phyloP scores from a whole-genome alignment of 371 early-diverging fungal species.

The Batkoa obscura region DNA sequence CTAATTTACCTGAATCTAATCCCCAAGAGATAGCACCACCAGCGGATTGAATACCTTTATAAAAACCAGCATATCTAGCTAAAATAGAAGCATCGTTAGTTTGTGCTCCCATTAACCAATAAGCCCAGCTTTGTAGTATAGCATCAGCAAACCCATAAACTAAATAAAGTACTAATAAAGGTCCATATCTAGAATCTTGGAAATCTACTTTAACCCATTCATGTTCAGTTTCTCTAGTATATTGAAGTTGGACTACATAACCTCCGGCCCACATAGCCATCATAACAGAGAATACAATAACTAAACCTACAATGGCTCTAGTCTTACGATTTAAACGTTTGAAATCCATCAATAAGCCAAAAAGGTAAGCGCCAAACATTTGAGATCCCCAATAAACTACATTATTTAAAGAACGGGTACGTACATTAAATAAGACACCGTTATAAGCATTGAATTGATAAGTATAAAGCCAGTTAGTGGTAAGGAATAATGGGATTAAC shows the following conservation, averaged over 20 bases:
- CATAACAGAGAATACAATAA: slow-evolving; percentile 20
- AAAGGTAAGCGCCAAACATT: slow-evolving; percentile 29
- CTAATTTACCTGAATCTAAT: slow-evolving; percentile 13
- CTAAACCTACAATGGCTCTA: slow-evolving; percentile 29
- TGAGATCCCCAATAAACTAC: slow-evolving; percentile 50
- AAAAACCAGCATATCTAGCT: slow-evolving; percentile 43
- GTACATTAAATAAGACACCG: slow-evolving; percentile 28
- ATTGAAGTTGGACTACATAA: slow-evolving; percentile 28
- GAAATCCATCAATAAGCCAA: slow-evolving; percentile 33
- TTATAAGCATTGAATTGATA: slow-evolving; percentile 38
- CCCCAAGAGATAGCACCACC: slow-evolving; percentile 19
- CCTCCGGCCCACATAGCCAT: slow-evolving; percentile 40
- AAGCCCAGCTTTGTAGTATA: slow-evolving; percentile 30
- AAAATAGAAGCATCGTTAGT: slow-evolving; percentile 42
- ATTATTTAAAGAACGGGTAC: slow-evolving; percentile 42
- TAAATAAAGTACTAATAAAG: slow-evolving; percentile 38
- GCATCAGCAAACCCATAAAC: slow-evolving; percentile 44
- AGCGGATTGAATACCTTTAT: slow-evolving; percentile 21
- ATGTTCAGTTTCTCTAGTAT: slow-evolving; percentile 11
- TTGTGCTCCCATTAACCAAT: slow-evolving; percentile 58
- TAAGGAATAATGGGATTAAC: slow-evolving; percentile 44
- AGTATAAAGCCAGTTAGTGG: slow-evolving; percentile 55
- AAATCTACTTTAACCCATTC: slow-evolving; percentile 18
- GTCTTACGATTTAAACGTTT: slow-evolving; percentile 18
- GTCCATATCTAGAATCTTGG: slow-evolving; percentile 18